phyloP scores from a whole-genome alignment of 2,329 filamentous ascomycete genomes.

The Pseudocercospora eumusae region DNA sequence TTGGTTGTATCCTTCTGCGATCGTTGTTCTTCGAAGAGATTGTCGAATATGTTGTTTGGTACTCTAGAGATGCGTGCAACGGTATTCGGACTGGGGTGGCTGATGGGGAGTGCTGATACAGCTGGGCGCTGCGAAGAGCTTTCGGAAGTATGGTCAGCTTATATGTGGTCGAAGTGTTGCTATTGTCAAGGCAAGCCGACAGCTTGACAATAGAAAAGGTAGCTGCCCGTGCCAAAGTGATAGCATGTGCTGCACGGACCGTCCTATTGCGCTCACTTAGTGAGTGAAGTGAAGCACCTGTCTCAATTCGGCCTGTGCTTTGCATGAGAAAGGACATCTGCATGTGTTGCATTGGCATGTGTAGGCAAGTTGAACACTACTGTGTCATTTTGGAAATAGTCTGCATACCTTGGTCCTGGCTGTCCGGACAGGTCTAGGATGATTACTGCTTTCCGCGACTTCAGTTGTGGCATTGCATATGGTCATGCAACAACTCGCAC shows the following conservation, averaged over 20 bases:
- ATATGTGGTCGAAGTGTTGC: not conserved
- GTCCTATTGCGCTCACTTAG: not conserved
- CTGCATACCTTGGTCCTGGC: not conserved
- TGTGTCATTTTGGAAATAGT: not conserved
- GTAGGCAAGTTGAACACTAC: not conserved
- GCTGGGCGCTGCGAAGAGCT: not conserved
- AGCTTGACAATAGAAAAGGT: not conserved
- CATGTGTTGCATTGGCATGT: not conserved
- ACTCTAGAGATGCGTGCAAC: not conserved
- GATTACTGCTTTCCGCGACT: not conserved
- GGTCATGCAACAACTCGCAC: not conserved
- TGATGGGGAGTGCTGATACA: not conserved
- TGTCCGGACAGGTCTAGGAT: not conserved
- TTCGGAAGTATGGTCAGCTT: not conserved
- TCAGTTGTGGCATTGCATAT: not conserved
- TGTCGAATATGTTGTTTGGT: not conserved
- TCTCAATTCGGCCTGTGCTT: constrained; percentile 3
- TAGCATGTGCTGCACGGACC: not conserved
- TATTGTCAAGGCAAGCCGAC: not conserved
- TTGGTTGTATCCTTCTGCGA: not conserved
- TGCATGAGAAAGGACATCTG: not conserved
- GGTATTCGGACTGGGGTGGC: not conserved
- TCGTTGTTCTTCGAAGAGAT: not conserved
- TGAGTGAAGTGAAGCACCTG: constrained; percentile 12
- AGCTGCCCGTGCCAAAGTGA: not conserved